A percentile compares a stretch with the other conserved stretches of the same genome.
These are phyloP conservation scores for Ploettnerulaceae sp. DNA, from an alignment of 2,329 filamentous ascomycete genomes.

Conservation along the genomic window DNA sequence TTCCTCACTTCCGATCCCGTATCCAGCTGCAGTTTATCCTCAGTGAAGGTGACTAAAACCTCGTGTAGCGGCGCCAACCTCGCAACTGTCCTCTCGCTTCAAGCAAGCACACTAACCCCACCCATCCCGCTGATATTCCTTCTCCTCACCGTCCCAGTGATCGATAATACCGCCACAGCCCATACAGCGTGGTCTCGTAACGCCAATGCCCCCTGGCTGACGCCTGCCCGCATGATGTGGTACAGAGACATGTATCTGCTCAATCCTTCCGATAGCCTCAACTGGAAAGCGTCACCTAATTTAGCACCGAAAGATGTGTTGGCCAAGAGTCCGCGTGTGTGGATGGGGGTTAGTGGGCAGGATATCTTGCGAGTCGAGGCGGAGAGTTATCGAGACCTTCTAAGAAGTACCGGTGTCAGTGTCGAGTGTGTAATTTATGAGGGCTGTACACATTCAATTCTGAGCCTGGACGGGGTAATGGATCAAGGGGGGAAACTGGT, in stretches of 20 bases:
- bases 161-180: no score
- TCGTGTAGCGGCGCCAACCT: no score
- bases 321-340: conserved; percentile 44
- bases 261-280: conserved; percentile 39
- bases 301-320: conserved; percentile 44
- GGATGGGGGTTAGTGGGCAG: conserved; percentile 47
- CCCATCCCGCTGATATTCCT: no score
- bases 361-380: conserved; percentile 51
- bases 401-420: conserved; percentile 41
- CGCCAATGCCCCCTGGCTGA: conserved; percentile 45
- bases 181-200: conserved; percentile 50
- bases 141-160: no score
- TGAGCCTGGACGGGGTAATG: conserved; percentile 45
- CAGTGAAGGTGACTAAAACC: no score
- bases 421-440: conserved; percentile 45
- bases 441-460: conserved; percentile 50
- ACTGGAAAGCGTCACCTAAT: conserved; percentile 47
- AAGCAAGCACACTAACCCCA: no score
- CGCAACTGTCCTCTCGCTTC: no score
- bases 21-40: no score
- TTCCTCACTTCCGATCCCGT: no score
- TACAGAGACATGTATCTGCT: conserved; percentile 53
- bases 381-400: conserved; percentile 43
- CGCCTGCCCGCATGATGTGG: conserved; percentile 53
- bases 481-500: neutral